A percentile compares a stretch with the other conserved stretches of the same genome.
These are phyloP conservation scores for Fusarium metavorans DNA, from an alignment of 2,329 filamentous ascomycete species.

Conservation along the genomic window DNA sequence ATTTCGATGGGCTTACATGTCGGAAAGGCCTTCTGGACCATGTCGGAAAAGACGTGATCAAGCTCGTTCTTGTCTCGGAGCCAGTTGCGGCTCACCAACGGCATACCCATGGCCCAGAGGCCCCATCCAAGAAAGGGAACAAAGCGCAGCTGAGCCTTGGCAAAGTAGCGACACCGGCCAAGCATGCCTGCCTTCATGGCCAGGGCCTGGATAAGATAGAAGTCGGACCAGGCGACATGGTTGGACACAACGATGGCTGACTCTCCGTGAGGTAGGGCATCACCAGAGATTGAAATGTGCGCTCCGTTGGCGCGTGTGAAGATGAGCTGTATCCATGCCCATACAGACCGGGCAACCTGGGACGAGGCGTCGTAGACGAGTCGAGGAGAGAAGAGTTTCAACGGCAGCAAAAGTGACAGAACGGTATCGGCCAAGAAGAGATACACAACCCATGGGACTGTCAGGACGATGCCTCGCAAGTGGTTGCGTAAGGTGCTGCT, in stretches of 20 bases:
- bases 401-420: slow-evolving; percentile 61
- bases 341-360: slow-evolving; percentile 64
- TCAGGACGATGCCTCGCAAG: slow-evolving; percentile 57
- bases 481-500: slow-evolving; percentile 46
- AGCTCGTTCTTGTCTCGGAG: slow-evolving; percentile 67
- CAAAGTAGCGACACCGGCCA: slow-evolving; percentile 71
- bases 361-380: slow-evolving; percentile 67
- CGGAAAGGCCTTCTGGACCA: slow-evolving; percentile 64
- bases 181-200: slow-evolving; percentile 68
- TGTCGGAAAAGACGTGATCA: slow-evolving; percentile 67
- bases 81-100: slow-evolving; percentile 71
- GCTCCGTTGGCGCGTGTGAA: slow-evolving; percentile 68
- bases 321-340: slow-evolving; percentile 68
- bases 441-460: slow-evolving; percentile 65
- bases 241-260: slow-evolving; percentile 71
- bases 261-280: slow-evolving; percentile 63
- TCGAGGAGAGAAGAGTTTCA: slow-evolving; percentile 61
- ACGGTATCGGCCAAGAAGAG: slow-evolving; percentile 64
- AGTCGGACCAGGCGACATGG: slow-evolving; percentile 72
- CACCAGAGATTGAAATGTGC: slow-evolving; percentile 64
- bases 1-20: slow-evolving; percentile 60
- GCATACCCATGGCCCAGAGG: slow-evolving; percentile 74
- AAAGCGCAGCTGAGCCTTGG: slow-evolving; percentile 68
- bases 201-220: slow-evolving; percentile 73
- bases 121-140: slow-evolving; percentile 74